Evolutionary conservation across 805 yeast genomes (phyloP).

Genomic region (Zygosaccharomyces gambellarensis): DNA sequence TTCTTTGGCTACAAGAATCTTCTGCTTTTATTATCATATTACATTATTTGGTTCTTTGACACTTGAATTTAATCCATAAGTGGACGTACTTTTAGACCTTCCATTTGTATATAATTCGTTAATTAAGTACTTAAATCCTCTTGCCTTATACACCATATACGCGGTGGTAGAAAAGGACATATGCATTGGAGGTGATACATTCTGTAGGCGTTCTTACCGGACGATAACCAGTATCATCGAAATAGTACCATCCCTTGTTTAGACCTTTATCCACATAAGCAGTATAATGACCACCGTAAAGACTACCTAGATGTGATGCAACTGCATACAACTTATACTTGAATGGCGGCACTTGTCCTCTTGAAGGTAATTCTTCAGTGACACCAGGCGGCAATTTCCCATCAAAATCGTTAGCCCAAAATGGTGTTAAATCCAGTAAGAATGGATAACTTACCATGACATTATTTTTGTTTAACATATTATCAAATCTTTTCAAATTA

Average conservation of each 20-base stretch:
- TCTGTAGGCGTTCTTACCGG: conserved; percentile 45
- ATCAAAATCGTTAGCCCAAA: conserved; percentile 47
- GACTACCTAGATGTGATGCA: conserved; percentile 76
- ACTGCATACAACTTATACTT: conserved; percentile 72
- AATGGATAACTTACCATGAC: conserved; percentile 66
- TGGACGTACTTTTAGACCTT: not conserved
- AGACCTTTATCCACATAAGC: conserved; percentile 64
- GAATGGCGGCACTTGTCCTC: conserved; percentile 79
- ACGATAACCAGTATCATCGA: conserved; percentile 69
- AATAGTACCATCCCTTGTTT: conserved; percentile 67
- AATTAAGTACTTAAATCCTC: not conserved
- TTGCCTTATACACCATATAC: conserved; percentile 8
- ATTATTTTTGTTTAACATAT: conserved; percentile 46
- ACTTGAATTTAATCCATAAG: conserved; percentile 1
- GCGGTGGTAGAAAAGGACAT: conserved; percentile 72
- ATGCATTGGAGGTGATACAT: conserved; percentile 71
- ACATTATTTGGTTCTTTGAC: not conserved
- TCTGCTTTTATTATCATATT: not conserved
- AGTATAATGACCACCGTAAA: conserved; percentile 86
- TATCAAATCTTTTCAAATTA: conserved; percentile 76
- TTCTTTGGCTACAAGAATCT: conserved; percentile 1
- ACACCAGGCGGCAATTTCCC: conserved; percentile 21
- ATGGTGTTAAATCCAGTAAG: conserved; percentile 57
- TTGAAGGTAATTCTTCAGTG: conserved; percentile 44
- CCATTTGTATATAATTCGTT: not conserved